Evolutionary conservation across 2,329 filamentous ascomycete species (phyloP).

Genomic region (Sporothrix euskadiensis): DNA sequence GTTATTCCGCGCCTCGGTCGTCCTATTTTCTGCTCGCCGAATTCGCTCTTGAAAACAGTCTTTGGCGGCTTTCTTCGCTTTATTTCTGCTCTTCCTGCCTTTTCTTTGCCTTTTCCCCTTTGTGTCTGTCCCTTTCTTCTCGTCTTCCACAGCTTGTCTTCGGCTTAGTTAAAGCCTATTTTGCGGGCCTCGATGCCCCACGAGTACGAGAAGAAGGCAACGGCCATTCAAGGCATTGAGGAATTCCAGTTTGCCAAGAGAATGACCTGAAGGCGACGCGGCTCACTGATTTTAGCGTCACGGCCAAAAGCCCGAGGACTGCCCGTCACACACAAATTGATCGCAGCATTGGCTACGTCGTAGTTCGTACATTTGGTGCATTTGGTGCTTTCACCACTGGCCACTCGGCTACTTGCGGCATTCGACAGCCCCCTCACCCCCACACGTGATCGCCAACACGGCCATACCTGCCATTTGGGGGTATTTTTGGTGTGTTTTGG

Average conservation of each 20-base stretch:
- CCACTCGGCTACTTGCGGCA: conserved; percentile 37
- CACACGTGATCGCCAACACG: conserved; percentile 31
- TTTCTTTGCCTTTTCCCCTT: neutral
- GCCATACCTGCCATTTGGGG: neutral
- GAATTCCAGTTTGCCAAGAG: neutral
- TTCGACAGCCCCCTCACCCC: conserved; percentile 24
- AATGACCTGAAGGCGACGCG: neutral
- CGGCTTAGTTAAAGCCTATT: conserved; percentile 10
- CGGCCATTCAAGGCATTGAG: conserved; percentile 16
- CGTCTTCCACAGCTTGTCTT: neutral
- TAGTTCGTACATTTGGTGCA: no score
- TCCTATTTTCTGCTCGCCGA: neutral
- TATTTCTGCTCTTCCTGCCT: neutral
- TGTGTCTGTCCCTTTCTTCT: neutral
- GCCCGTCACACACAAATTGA: no score
- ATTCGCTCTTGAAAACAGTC: neutral
- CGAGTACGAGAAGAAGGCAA: neutral
- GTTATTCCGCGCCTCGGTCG: neutral
- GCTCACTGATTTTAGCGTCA: neutral
- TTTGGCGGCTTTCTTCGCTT: neutral
- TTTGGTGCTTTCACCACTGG: neutral
- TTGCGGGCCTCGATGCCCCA: neutral
- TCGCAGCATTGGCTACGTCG: no score
- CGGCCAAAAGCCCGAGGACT: neutral
- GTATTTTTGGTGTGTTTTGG: neutral